Evolutionary conservation across 2,329 filamentous ascomycete genomes (phyloP).

Genomic region (Alternaria alternata): DNA sequence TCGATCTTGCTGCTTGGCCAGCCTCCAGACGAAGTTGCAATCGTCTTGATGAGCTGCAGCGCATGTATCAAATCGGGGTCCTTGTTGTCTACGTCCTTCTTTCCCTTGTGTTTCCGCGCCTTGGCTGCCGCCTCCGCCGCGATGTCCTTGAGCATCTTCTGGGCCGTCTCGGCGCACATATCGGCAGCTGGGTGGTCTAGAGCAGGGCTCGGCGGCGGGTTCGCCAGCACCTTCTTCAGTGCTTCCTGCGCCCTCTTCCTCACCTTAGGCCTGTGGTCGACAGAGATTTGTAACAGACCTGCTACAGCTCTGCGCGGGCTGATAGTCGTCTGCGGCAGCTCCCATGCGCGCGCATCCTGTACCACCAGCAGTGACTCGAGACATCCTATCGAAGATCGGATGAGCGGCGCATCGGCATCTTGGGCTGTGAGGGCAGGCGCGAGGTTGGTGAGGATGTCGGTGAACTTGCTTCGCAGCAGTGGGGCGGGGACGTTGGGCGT

Average conservation of each 20-base stretch:
- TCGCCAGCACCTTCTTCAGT: conserved; percentile 80
- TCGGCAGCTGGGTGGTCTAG: conserved; percentile 94
- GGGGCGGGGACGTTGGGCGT: conserved; percentile 84
- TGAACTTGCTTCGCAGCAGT: conserved; percentile 92
- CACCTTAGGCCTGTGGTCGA: conserved; percentile 91
- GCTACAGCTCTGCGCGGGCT: conserved; percentile 88
- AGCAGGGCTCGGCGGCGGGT: conserved; percentile 87
- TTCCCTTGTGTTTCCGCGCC: conserved; percentile 67
- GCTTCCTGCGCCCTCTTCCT: conserved; percentile 93
- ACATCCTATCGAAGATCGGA: conserved; percentile 89
- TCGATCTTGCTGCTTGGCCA: conserved; percentile 99
- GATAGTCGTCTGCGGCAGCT: conserved; percentile 80
- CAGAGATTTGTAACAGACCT: conserved; percentile 81
- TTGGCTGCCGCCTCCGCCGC: conserved; percentile 76
- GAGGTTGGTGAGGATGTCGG: conserved; percentile 86
- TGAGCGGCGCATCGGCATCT: conserved; percentile 85
- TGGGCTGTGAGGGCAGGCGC: conserved; percentile 81
- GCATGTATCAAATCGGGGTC: conserved; percentile 91
- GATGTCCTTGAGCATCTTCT: conserved; percentile 80
- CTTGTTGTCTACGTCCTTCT: conserved; percentile 65
- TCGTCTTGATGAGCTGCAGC: conserved; percentile 88
- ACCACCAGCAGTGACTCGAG: conserved; percentile 90
- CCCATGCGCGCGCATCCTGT: conserved; percentile 89
- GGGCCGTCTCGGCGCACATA: conserved; percentile 91
- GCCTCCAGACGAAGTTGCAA: conserved; percentile 85